Evolutionary conservation across 108 stramenopile species (phyloP), one percentile per base, ranked within the genome.

Genomic region (Nitzschia inconspicua): DNA sequence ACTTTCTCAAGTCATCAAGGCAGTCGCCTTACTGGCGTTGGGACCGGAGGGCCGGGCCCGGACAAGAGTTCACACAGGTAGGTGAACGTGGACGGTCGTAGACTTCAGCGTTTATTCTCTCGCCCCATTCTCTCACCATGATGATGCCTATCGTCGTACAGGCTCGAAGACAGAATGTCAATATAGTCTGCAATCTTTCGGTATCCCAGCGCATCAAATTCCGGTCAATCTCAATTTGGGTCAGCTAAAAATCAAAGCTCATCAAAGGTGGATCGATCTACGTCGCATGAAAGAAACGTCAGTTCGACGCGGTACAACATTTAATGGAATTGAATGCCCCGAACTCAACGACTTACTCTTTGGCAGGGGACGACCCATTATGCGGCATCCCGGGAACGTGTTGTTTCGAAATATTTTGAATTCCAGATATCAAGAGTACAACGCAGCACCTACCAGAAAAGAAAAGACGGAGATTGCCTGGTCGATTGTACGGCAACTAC

Each of bases 331-430:
- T 29, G 50, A 51, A 51, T 51, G 50, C 28, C 50, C 50, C 56
- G 13, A 20, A 14, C 43, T 37, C 3, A 43, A 24, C 3, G 72
- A 73, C 31, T 40, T 73, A 13, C 28, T 73, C 8, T 67, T 52
- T 55, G 72, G 72, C 7, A 34, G 72, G 22, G 72, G 72, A 3
- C 36, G 59, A 29, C 51, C 51, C 3, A 53, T 61, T 13, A 36
- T 58, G 47, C 23, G 36, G 9, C 72, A 73, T 57, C 51, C 63
- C 31, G 72, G 72, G 8, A 73, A 73, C 41, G 53, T 51, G 0
- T 4, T 46, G 18, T 61, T 72, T 14, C 27, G 52, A 29, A 37
- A 31, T 43, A 2, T 59, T 4, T 23, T 68, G 32, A 48, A 59
- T 26, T 35, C 29, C 4, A 10, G 37, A 3, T 22, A 32, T 2